These are phyloP conservation scores for Catenaria anguillulae DNA, from an alignment of 371 early-diverging fungal genomes.

Conservation along the genomic window DNA sequence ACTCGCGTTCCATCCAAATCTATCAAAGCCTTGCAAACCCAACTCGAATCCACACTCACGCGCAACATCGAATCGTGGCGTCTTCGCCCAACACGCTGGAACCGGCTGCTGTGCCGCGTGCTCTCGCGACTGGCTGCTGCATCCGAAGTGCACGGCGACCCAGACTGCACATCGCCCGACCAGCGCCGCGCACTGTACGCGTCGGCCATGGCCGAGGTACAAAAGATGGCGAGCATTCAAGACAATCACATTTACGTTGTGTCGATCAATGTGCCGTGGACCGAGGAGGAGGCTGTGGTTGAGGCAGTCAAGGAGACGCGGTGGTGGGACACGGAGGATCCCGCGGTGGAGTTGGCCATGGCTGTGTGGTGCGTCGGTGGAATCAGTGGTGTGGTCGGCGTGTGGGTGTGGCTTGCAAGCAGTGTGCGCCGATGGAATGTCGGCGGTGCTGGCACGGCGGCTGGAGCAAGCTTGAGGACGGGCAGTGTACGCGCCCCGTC, in stretches of 20 bases:
- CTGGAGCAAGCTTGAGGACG: too few species aligned
- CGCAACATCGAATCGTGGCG: not conserved
- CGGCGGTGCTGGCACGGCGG: too few species aligned
- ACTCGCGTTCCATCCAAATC: not conserved
- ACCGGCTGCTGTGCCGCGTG: constrained; percentile 3
- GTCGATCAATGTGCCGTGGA: not conserved
- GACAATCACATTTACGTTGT: not conserved
- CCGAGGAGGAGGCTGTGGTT: not conserved
- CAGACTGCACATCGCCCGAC: not conserved
- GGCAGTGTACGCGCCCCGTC: too few species aligned
- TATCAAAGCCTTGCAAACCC: not conserved
- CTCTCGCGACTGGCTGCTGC: not conserved
- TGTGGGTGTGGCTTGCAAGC: not conserved
- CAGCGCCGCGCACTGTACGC: not conserved
- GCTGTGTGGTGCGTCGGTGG: not conserved
- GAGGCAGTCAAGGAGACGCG: not conserved
- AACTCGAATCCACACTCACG: not conserved
- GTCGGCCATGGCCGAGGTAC: not conserved
- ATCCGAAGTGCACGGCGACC: not conserved
- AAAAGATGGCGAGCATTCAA: not conserved
- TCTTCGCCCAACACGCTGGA: not conserved
- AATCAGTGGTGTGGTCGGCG: not conserved
- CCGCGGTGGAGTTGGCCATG: not conserved
- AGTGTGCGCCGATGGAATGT: not conserved
- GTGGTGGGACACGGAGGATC: not conserved